Evolutionary conservation across 345 rosid species (phyloP).

Genomic region (Eucalyptus pumila): DNA sequence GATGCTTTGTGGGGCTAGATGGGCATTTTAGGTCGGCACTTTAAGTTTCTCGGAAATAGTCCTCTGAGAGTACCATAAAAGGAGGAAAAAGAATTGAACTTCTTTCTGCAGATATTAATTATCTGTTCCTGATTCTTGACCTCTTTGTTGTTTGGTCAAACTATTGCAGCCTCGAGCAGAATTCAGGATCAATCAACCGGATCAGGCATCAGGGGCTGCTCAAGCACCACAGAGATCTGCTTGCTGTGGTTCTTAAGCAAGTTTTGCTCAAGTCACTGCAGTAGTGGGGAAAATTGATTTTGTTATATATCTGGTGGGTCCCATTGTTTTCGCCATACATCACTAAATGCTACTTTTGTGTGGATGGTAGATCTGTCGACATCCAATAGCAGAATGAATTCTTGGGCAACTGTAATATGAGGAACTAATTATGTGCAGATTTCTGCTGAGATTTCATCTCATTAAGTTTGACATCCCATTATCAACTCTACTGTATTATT

Average conservation of each 20-base stretch:
- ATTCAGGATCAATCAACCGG: constrained; percentile 39
- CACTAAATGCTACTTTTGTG: constrained; percentile 8
- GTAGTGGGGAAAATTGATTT: constrained; percentile 21
- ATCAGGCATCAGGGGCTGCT: constrained; percentile 16
- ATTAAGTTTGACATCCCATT: background rate
- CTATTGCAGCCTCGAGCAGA: constrained; percentile 38
- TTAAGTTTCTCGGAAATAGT: background rate
- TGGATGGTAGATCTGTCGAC: constrained; percentile 13
- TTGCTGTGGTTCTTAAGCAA: constrained; percentile 43
- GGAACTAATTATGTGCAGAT: background rate
- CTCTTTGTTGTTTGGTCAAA: background rate
- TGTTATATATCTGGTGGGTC: constrained; percentile 17
- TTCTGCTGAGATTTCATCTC: background rate
- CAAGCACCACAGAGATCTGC: constrained; percentile 29
- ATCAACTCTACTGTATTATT: background rate
- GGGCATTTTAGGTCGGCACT: background rate
- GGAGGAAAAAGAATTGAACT: background rate
- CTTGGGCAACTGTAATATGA: background rate
- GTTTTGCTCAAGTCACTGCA: background rate
- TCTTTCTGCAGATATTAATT: background rate
- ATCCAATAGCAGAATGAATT: background rate
- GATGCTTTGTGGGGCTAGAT: background rate
- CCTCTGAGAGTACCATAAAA: background rate
- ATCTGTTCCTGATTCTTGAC: background rate
- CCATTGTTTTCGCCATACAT: constrained; percentile 10